Percentiles rank a stretch among this genome's conserved stretches.
Evolutionary conservation across 2,329 filamentous ascomycete genomes (phyloP).

Genomic region (Botrytis paeoniae): DNA sequence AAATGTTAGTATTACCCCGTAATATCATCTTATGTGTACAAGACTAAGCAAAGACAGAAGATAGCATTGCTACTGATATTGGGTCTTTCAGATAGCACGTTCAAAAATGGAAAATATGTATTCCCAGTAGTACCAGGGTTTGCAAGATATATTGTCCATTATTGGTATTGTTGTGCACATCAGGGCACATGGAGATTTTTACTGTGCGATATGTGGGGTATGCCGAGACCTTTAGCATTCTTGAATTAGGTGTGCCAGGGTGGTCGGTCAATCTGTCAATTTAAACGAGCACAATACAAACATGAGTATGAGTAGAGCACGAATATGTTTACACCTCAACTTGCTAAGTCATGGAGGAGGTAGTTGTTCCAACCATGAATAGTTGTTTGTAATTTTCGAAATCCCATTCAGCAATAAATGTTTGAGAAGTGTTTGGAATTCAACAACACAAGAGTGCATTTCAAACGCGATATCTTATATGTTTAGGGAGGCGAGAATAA

Average conservation of each 20-base stretch:
- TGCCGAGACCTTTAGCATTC: not conserved
- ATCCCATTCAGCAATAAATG: not conserved
- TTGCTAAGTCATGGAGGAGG: rapidly evolving
- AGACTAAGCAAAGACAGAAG: not conserved
- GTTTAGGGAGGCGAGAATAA: not conserved
- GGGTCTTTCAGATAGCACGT: not conserved
- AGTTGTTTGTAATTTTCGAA: not conserved
- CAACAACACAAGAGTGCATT: not conserved
- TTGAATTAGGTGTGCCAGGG: not conserved
- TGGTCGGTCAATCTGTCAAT: not conserved
- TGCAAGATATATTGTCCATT: not conserved
- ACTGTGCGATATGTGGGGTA: not conserved
- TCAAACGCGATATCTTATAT: not conserved
- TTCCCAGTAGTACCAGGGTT: not conserved
- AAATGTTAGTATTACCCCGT: too few relatives aligned
- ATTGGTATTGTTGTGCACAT: not conserved
- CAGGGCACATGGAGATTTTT: not conserved
- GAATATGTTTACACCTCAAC: not conserved
- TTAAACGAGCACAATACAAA: not conserved
- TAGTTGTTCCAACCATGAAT: not conserved
- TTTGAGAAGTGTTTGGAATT: not conserved
- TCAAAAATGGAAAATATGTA: not conserved
- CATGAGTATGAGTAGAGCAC: not conserved
- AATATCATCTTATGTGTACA: not conserved
- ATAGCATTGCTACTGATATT: not conserved